phyloP scores from a whole-genome alignment of 495 filamentous ascomycete species.

The Penicillium verhagenii region DNA sequence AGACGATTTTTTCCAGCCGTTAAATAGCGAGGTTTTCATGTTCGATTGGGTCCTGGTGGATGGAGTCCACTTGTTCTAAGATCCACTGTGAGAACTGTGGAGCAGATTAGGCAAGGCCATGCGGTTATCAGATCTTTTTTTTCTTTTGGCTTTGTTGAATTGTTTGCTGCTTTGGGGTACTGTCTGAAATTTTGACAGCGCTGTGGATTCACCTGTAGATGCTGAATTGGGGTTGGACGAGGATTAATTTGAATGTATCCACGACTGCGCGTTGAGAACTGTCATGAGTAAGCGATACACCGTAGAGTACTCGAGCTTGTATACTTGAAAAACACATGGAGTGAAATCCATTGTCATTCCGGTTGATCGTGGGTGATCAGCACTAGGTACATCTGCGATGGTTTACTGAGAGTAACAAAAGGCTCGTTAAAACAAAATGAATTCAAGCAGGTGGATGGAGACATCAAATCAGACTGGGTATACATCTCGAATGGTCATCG shows the following conservation, averaged over 20 bases:
- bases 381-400: background rate
- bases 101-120: background rate
- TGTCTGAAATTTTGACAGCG: too few species aligned
- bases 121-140: slow-evolving; percentile 1
- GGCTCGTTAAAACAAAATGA: slow-evolving; percentile 1
- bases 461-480: slow-evolving; percentile 33
- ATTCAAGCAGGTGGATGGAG: slow-evolving; percentile 6
- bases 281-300: too few species aligned
- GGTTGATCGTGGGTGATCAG: background rate
- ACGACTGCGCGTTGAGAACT: too few species aligned
- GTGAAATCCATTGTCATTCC: too few species aligned
- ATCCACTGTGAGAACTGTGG: background rate
- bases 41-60: background rate
- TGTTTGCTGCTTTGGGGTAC: too few species aligned
- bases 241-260: too few species aligned
- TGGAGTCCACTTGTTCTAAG: background rate
- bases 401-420: background rate
- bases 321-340: too few species aligned
- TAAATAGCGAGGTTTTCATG: background rate
- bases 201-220: too few species aligned
- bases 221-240: background rate
- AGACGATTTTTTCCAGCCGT: background rate
- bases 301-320: too few species aligned
- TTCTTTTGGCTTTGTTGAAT: background rate
- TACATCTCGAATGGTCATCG: slow-evolving; percentile 34